Evolutionary conservation across 768 basidiomycete genomes (phyloP).

Genomic region (Pleurotus tuoliensis): DNA sequence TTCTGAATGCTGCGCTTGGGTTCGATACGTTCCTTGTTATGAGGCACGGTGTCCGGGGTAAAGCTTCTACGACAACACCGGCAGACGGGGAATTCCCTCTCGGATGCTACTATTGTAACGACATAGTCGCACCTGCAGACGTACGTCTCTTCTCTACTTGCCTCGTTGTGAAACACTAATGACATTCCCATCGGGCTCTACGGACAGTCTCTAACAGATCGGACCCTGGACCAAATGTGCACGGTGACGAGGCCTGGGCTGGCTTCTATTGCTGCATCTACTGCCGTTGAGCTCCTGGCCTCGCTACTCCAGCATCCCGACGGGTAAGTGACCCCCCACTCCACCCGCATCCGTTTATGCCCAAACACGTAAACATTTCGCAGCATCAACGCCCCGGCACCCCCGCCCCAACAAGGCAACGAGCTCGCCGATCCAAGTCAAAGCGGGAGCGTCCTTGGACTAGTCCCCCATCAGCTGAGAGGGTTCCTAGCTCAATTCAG

Average conservation of each 20-base stretch:
- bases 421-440: slow-evolving; percentile 19
- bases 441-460: slow-evolving; percentile 64
- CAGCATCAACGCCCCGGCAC: slow-evolving; percentile 62
- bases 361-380: not conserved
- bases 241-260: slow-evolving; percentile 95
- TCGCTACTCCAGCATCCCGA: slow-evolving; percentile 87
- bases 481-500: slow-evolving; percentile 88
- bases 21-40: slow-evolving; percentile 97
- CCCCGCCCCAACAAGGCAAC: slow-evolving; percentile 37
- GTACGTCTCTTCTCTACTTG: slow-evolving; percentile 42
- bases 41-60: slow-evolving; percentile 78
- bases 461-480: slow-evolving; percentile 91
- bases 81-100: slow-evolving; percentile 36
- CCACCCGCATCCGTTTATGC: too few relatives aligned
- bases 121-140: slow-evolving; percentile 94
- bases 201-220: slow-evolving; percentile 60
- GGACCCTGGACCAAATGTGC: slow-evolving; percentile 98
- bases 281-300: slow-evolving; percentile 88
- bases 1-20: slow-evolving; percentile 91
- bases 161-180: not conserved
- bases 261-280: slow-evolving; percentile 87
- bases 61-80: slow-evolving; percentile 15
- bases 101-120: slow-evolving; percentile 98
- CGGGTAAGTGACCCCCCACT: slow-evolving; percentile 46
- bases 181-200: too few relatives aligned